phyloP scores from a whole-genome alignment of 768 basidiomycete genomes.

The Mycena polygramma region DNA sequence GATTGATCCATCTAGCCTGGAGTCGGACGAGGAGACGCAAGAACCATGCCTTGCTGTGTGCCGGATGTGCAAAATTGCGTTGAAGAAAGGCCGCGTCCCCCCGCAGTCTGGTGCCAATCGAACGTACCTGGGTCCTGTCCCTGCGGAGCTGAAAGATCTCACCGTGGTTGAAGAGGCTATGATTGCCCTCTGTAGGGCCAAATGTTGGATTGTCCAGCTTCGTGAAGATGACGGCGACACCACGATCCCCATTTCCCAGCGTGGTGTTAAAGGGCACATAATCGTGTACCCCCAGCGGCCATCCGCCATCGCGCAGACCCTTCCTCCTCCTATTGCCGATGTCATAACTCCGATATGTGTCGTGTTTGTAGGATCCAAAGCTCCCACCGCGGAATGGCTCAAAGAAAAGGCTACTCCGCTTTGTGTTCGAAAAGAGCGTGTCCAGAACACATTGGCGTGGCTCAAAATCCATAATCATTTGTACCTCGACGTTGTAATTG shows the following conservation, averaged over 20 bases:
- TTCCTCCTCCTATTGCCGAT: conserved; percentile 16
- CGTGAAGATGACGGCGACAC: conserved; percentile 13
- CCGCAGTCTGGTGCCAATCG: conserved; percentile 11
- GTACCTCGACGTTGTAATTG: neutral
- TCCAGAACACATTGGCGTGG: conserved; percentile 8
- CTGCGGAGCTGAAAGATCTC: conserved; percentile 18
- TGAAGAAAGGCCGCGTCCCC: neutral
- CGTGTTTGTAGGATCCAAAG: conserved; percentile 12
- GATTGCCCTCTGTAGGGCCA: conserved; percentile 33
- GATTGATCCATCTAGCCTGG: too few species aligned
- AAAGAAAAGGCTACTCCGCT: conserved; percentile 12
- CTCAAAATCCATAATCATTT: conserved; percentile 13
- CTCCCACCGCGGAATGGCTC: conserved; percentile 12
- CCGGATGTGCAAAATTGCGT: neutral
- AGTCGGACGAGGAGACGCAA: too few species aligned
- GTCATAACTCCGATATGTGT: conserved; percentile 17
- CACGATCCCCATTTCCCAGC: conserved; percentile 34
- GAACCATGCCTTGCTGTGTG: neutral
- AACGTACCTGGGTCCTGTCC: conserved; percentile 24
- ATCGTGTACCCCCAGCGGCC: conserved; percentile 15
- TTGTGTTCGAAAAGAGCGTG: neutral
- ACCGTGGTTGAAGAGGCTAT: conserved; percentile 30
- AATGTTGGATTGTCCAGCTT: conserved; percentile 21
- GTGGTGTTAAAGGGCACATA: conserved; percentile 13
- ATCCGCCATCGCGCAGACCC: neutral